Base-by-base conservation (phyloP, 768 basidiomycete species). In the Tylopilus vinaceipallidus region DNA sequence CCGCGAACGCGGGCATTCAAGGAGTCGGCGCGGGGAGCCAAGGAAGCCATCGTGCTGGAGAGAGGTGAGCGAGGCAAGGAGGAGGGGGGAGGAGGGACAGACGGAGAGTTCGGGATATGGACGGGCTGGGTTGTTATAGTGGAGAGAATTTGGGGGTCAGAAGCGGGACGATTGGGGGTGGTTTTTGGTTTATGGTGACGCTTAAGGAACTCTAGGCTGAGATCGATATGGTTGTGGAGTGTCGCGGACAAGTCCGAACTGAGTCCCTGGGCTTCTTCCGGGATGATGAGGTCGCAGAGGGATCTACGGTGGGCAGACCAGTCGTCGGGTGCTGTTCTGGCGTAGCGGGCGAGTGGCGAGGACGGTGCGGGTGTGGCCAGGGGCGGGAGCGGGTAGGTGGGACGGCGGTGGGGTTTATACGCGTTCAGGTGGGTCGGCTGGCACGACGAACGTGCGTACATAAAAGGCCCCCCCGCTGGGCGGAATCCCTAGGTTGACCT, bases 1-100 rank as follows among this genome's bases (percentile, higher is more conserved):
- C 88, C 88, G 51, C 88, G 83, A 47, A 79, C 81, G 54, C 88
- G 84, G 64, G 82, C 77, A 58, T 77, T 82, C 80, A 86, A 75
- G 50, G 86, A 78, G 55, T 89, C 85, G 62, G 69, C 70, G 57
- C 82, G 78, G 45, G 84, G 86, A 68, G 83, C 75, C 20, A 75
- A 70, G 34, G 58, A 80, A 61, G 54, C 73, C 72, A 84, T 78
- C 72, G 79, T 79, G 65, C 72, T 81, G 69, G 56, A 45, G 43
- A 45, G 37, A 16, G 30, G 38, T 59, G 46, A 48, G 47, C 38
- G 29, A 29, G 29, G 13, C 20, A 60, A 43, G 35, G 57, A 53
- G 48, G 50, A 42, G 32, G 49, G 16, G 32, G 38, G 10, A n/a
- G 20, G 26, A n/a, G 36, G 33, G 26, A 55, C 57, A 22, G 56